Conservation (phyloP, 257 asterid species). For the Petunia axillaris region DNA sequence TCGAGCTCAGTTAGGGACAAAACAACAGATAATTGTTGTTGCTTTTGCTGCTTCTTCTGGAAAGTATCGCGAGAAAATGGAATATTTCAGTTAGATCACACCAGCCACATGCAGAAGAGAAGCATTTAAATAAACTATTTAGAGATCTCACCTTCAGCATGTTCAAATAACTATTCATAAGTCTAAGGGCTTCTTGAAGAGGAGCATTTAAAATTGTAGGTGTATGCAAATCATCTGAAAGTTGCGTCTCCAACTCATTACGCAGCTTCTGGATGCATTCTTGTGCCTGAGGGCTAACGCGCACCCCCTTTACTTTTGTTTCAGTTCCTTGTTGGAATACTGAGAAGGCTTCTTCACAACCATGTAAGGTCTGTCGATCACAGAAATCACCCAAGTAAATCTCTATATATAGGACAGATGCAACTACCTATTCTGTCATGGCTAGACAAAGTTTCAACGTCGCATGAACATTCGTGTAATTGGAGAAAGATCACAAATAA, state of each 20-base stretch:
- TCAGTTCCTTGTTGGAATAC: conserved; percentile 42
- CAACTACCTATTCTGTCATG: neutral
- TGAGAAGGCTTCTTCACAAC: conserved; percentile 49
- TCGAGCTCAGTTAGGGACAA: conserved; percentile 39
- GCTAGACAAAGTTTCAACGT: too few species aligned
- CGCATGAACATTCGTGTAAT: too few species aligned
- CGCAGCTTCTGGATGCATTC: conserved; percentile 59
- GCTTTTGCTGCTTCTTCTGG: conserved; percentile 44
- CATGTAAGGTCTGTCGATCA: conserved; percentile 64
- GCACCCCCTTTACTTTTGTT: conserved; percentile 36
- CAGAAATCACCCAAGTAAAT: conserved; percentile 16
- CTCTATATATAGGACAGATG: neutral
- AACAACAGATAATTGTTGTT: conserved; percentile 34
- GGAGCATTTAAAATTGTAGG: conserved; percentile 59
- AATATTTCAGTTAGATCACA: neutral
- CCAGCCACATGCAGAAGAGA: neutral
- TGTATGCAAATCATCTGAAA: conserved; percentile 84
- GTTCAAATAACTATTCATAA: conserved; percentile 51
- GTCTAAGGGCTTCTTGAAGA: conserved; percentile 65
- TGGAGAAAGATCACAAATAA: too few species aligned
- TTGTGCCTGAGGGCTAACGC: conserved; percentile 47
- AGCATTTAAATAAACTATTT: neutral
- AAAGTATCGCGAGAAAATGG: conserved; percentile 13
- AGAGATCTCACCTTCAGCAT: conserved; percentile 56
- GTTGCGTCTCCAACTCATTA: conserved; percentile 54